These are phyloP conservation scores for Boletus insuetus DNA, from an alignment of 768 basidiomycete species.

Conservation along the genomic window DNA sequence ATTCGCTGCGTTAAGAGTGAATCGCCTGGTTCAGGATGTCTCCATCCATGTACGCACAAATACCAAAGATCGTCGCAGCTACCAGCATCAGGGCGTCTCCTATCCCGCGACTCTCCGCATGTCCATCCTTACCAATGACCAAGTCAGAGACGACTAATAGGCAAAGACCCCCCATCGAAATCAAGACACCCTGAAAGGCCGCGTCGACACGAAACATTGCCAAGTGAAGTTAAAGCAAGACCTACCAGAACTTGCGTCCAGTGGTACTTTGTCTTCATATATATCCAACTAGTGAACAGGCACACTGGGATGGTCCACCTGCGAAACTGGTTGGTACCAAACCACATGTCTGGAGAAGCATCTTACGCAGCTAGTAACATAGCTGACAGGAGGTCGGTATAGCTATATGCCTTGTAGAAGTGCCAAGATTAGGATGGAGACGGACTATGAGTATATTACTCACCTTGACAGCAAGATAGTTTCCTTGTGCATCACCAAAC, in stretches of 20 bases:
- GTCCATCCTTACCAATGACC: conserved; percentile 69
- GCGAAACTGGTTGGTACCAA: background rate
- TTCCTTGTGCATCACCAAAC: conserved; percentile 79
- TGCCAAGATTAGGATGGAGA: background rate
- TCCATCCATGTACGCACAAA: conserved; percentile 50
- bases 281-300: conserved; percentile 75
- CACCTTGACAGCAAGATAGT: conserved; percentile 80
- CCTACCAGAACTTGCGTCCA: conserved; percentile 78
- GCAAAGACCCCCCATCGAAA: conserved; percentile 72
- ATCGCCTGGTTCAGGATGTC: background rate
- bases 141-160: conserved; percentile 78
- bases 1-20: conserved; percentile 53
- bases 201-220: background rate
- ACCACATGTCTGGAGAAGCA: background rate
- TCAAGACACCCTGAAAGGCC: conserved; percentile 54
- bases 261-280: conserved; percentile 74
- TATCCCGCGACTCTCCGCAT: conserved; percentile 58
- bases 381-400: conserved; percentile 82
- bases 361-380: conserved; percentile 87
- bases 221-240: background rate
- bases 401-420: conserved; percentile 61
- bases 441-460: background rate
- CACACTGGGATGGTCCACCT: conserved; percentile 90
- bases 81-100: conserved; percentile 85
- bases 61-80: conserved; percentile 81